These are phyloP conservation scores for Pythium pyrilobum DNA, from an alignment of 352 stramenopile species.

Conservation along the genomic window DNA sequence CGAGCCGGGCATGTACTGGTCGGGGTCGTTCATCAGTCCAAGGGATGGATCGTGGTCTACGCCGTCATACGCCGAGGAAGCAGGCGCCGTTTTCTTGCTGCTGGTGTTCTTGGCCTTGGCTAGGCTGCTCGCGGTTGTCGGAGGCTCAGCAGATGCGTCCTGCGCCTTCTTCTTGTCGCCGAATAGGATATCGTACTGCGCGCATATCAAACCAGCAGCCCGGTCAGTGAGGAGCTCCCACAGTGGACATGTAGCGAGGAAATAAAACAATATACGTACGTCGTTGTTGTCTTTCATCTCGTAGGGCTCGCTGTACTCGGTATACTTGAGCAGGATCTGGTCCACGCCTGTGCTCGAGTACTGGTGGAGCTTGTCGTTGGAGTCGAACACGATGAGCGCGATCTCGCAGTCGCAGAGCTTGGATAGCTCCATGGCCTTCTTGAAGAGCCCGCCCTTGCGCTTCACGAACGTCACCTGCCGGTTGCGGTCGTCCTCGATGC, in stretches of 20 bases:
- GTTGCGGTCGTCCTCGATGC: slow-evolving; percentile 83
- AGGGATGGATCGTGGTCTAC: slow-evolving; percentile 23
- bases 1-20: slow-evolving; percentile 56
- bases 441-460: slow-evolving; percentile 82
- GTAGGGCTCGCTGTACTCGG: slow-evolving; percentile 77
- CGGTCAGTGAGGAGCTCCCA: not conserved
- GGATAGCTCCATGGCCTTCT: slow-evolving; percentile 85
- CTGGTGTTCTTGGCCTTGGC: slow-evolving; percentile 15
- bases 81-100: slow-evolving; percentile 15
- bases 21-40: slow-evolving; percentile 56
- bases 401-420: slow-evolving; percentile 87
- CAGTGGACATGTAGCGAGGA: no score
- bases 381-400: slow-evolving; percentile 83
- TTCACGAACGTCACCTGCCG: slow-evolving; percentile 82
- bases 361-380: slow-evolving; percentile 83
- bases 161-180: slow-evolving; percentile 77
- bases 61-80: slow-evolving; percentile 7
- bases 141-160: slow-evolving; percentile 28
- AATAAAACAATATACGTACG: no score
- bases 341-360: slow-evolving; percentile 81
- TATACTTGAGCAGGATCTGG: slow-evolving; percentile 85
- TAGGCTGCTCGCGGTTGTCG: slow-evolving; percentile 1
- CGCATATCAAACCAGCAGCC: not conserved
- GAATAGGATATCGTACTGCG: slow-evolving; percentile 79
- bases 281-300: slow-evolving; percentile 83